These are phyloP conservation scores for Colletotrichum magnum DNA, from an alignment of 2,329 filamentous ascomycete species.

Conservation along the genomic window DNA sequence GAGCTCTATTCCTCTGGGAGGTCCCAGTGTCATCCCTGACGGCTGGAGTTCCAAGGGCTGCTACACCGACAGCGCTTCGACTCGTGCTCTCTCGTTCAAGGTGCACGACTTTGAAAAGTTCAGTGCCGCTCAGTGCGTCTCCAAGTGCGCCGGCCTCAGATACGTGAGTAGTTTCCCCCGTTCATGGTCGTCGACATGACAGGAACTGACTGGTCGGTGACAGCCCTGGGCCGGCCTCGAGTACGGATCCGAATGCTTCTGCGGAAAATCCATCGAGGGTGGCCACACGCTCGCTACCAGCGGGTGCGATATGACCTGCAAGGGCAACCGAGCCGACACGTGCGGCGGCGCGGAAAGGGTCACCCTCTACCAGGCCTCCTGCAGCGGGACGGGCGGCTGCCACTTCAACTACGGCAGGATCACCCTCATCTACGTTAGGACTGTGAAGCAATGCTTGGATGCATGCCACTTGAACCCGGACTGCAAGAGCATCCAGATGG, in stretches of 20 bases:
- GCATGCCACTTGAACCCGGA: neutral
- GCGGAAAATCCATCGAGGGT: constrained; percentile 50
- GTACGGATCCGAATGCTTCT: constrained; percentile 57
- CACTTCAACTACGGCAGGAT: neutral
- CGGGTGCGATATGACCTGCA: constrained; percentile 67
- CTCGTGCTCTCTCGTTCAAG: constrained; percentile 2
- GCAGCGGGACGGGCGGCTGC: neutral
- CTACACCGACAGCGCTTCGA: constrained; percentile 13
- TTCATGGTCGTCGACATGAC: no score
- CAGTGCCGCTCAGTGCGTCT: constrained; percentile 20
- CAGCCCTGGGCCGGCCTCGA: constrained; percentile 62
- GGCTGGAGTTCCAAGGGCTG: neutral
- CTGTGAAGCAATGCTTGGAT: neutral
- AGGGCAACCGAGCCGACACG: constrained; percentile 58
- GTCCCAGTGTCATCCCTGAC: constrained; percentile 37
- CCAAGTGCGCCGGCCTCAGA: neutral
- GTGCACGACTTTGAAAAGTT: constrained; percentile 8
- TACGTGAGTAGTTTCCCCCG: constrained; percentile 6
- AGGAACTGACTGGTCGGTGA: neutral
- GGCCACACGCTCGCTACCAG: constrained; percentile 46
- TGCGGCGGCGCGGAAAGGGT: constrained; percentile 61
- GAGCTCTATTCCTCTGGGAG: constrained; percentile 52
- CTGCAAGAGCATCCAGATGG: neutral
- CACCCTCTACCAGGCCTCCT: constrained; percentile 51
- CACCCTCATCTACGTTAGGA: neutral